These are phyloP conservation scores for Nasturtium officinale DNA, from an alignment of 345 rosid species.

Conservation along the genomic window DNA sequence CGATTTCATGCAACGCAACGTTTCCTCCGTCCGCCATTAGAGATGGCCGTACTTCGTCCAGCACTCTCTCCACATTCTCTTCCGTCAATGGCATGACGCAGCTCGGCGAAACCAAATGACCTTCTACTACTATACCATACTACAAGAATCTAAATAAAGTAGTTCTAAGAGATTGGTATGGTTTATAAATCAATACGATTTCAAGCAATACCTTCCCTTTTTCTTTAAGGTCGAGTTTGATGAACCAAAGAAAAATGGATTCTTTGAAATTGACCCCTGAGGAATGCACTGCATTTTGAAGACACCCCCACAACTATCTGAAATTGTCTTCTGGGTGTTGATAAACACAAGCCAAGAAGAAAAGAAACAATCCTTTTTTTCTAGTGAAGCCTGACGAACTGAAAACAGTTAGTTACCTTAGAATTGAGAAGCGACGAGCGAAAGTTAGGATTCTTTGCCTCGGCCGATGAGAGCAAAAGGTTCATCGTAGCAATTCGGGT, in stretches of 20 bases:
- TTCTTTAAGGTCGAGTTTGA: slow-evolving; percentile 36
- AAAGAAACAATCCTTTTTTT: not conserved
- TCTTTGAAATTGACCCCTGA: slow-evolving; percentile 51
- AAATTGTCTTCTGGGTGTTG: slow-evolving; percentile 47
- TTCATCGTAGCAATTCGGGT: slow-evolving; percentile 41
- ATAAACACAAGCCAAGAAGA: not conserved
- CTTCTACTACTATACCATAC: slow-evolving; percentile 36
- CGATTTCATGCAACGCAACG: slow-evolving; percentile 91
- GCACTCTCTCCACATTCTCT: slow-evolving; percentile 86
- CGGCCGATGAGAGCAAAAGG: slow-evolving; percentile 40
- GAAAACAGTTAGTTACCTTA: slow-evolving; percentile 18
- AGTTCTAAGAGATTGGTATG: not conserved
- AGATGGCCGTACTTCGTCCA: slow-evolving; percentile 83
- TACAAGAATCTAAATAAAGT: slow-evolving; percentile 17
- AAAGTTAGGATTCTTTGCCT: slow-evolving; percentile 31
- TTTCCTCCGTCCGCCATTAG: slow-evolving; percentile 98
- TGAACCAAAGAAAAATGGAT: slow-evolving; percentile 33
- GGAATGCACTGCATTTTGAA: slow-evolving; percentile 51
- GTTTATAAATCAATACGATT: not conserved
- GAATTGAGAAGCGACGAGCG: slow-evolving; percentile 48
- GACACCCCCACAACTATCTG: slow-evolving; percentile 49
- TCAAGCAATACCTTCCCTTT: slow-evolving; percentile 43
- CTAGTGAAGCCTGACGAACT: not conserved
- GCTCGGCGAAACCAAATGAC: slow-evolving; percentile 58
- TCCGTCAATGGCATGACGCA: slow-evolving; percentile 81